phyloP scores from a whole-genome alignment of 2,329 filamentous ascomycete species.

The Neonectria coccinea region DNA sequence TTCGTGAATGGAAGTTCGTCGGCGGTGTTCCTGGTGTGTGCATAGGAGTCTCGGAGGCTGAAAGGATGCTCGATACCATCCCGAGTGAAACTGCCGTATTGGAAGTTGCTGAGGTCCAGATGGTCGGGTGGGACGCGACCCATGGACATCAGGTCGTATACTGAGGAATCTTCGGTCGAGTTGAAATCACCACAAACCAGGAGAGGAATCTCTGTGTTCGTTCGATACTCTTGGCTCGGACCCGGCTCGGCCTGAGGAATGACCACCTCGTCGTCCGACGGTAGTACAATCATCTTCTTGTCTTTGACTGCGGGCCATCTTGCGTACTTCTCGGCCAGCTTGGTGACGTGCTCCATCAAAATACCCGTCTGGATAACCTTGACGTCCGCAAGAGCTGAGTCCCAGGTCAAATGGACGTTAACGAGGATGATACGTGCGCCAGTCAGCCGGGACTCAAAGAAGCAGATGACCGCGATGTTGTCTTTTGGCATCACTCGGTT shows the following conservation, averaged over 20 bases:
- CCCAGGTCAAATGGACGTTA: constrained; percentile 96
- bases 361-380: constrained; percentile 97
- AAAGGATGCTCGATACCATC: constrained; percentile 96
- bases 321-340: constrained; percentile 86
- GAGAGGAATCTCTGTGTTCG: constrained; percentile 88
- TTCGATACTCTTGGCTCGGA: constrained; percentile 88
- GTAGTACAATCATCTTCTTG: constrained; percentile 71
- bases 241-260: constrained; percentile 72
- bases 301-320: constrained; percentile 84
- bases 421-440: constrained; percentile 93
- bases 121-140: constrained; percentile 84
- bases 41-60: constrained; percentile 90
- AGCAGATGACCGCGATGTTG: constrained; percentile 91
- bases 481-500: constrained; percentile 99
- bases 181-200: constrained; percentile 97
- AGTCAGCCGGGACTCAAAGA: constrained; percentile 91
- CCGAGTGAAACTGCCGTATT: constrained; percentile 93
- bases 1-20: constrained; percentile 94
- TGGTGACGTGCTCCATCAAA: constrained; percentile 90
- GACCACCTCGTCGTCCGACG: constrained; percentile 59
- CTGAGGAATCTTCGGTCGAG: constrained; percentile 85
- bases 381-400: constrained; percentile 89
- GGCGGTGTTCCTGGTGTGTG: constrained; percentile 81
- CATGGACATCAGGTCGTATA: constrained; percentile 88
- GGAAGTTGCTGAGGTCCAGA: constrained; percentile 80